A percentile compares a stretch with the other conserved stretches of the same genome.
These are phyloP conservation scores for Vaccinium vitisidaea DNA, from an alignment of 148 eudicot species.

Conservation along the genomic window DNA sequence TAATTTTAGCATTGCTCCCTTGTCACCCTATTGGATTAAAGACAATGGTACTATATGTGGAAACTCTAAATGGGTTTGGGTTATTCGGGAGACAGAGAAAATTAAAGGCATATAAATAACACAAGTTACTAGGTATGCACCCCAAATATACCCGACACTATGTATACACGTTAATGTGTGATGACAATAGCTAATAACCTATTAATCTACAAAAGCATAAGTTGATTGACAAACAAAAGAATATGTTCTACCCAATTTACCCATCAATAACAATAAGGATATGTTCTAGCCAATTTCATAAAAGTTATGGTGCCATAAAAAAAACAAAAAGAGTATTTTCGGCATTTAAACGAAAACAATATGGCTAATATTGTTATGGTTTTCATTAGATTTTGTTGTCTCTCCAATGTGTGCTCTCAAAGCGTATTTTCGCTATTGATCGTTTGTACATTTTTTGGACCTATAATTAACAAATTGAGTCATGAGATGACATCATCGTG, in stretches of 20 bases:
- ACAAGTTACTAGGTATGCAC: neutral
- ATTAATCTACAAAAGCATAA: neutral
- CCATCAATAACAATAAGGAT: neutral
- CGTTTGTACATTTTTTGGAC: neutral
- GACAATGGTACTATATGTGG: conserved; percentile 2
- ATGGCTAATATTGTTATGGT: too few relatives aligned
- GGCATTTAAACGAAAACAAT: too few relatives aligned
- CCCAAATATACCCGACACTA: conserved; percentile 12
- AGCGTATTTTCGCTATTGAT: neutral
- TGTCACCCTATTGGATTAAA: neutral
- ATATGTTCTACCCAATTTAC: neutral
- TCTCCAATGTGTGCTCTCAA: too few relatives aligned
- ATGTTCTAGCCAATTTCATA: too few relatives aligned
- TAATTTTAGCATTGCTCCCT: conserved; percentile 8
- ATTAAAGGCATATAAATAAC: neutral
- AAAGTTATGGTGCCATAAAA: neutral
- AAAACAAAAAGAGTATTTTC: neutral
- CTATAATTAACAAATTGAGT: neutral
- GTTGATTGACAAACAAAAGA: neutral
- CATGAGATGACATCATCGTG: neutral
- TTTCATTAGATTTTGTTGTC: neutral
- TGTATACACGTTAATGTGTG: neutral
- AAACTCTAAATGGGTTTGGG: conserved; percentile 1
- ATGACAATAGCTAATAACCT: neutral
- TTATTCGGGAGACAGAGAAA: conserved; percentile 4